phyloP scores from a whole-genome alignment of 164 flowering plant genomes.

The Dillenia turbinata region DNA sequence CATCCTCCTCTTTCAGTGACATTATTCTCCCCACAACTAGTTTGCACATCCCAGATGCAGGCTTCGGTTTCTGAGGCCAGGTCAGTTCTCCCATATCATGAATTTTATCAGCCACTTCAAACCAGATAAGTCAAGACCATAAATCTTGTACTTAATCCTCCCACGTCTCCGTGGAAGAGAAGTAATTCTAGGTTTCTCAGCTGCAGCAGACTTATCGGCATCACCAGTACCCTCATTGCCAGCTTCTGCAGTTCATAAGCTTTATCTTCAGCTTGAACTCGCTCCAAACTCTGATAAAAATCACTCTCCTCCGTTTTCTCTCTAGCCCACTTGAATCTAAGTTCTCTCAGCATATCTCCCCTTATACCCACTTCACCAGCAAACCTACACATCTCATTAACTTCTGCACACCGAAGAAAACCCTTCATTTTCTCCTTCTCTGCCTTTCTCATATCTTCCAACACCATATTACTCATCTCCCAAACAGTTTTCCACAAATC shows the following conservation, averaged over 20 bases:
- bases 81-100: constrained; percentile 47
- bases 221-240: constrained; percentile 9
- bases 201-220: constrained; percentile 8
- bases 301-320: constrained; percentile 83
- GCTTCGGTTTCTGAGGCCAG: constrained; percentile 71
- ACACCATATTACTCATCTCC: constrained; percentile 71
- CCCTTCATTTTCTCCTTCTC: constrained; percentile 75
- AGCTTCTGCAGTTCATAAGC: constrained; percentile 13
- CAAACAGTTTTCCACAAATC: constrained; percentile 83
- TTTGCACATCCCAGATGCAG: constrained; percentile 71
- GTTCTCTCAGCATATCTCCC: constrained; percentile 88
- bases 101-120: constrained; percentile 66
- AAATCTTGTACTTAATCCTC: constrained; percentile 77
- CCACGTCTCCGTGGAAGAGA: constrained; percentile 73
- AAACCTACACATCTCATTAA: constrained; percentile 73
- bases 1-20: constrained; percentile 51
- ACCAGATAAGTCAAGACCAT: constrained; percentile 91
- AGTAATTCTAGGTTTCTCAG: constrained; percentile 26
- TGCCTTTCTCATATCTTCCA: constrained; percentile 78
- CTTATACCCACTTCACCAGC: constrained; percentile 92
- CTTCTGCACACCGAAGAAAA: constrained; percentile 63
- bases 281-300: constrained; percentile 55
- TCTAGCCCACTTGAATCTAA: constrained; percentile 89
- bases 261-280: constrained; percentile 23
- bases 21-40: constrained; percentile 61